phyloP scores from a whole-genome alignment of 2,329 filamentous ascomycete genomes.

The Fusarium sp. region DNA sequence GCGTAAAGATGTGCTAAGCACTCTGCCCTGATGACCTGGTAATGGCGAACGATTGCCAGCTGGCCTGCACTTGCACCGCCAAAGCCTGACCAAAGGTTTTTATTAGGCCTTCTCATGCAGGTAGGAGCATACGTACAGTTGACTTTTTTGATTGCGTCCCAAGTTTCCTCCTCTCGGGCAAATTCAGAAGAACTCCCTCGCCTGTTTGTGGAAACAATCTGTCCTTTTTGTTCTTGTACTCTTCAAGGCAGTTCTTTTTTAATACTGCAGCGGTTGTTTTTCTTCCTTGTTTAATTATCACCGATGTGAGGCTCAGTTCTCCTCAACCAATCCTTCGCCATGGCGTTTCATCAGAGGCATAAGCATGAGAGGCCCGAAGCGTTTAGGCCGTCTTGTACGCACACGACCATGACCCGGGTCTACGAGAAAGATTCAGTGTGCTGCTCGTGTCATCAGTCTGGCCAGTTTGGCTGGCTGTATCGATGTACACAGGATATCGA shows the following conservation, averaged over 20 bases:
- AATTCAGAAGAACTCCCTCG: background rate
- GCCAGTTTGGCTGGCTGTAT: conserved; percentile 78
- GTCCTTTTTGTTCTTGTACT: background rate
- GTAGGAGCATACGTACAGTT: background rate
- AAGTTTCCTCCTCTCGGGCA: background rate
- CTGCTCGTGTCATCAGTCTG: conserved; percentile 65
- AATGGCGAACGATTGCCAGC: conserved; percentile 24
- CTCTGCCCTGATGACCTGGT: background rate
- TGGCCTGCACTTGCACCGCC: conserved; percentile 37
- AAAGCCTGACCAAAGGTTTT: background rate
- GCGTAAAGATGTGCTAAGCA: background rate
- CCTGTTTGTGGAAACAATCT: background rate
- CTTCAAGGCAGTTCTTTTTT: background rate
- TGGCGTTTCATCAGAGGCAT: conserved; percentile 27
- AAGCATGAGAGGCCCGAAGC: conserved; percentile 21
- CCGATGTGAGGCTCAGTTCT: background rate
- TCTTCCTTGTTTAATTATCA: background rate
- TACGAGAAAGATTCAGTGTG: conserved; percentile 68
- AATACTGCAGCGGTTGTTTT: background rate
- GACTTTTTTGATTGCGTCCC: background rate
- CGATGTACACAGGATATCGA: conserved; percentile 75
- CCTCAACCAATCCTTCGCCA: background rate
- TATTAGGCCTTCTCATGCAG: background rate
- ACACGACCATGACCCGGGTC: conserved; percentile 75
- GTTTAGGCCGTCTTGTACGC: conserved; percentile 67